These are phyloP conservation scores for Wakefieldia striispora DNA, from an alignment of 768 basidiomycete genomes.

Conservation along the genomic window DNA sequence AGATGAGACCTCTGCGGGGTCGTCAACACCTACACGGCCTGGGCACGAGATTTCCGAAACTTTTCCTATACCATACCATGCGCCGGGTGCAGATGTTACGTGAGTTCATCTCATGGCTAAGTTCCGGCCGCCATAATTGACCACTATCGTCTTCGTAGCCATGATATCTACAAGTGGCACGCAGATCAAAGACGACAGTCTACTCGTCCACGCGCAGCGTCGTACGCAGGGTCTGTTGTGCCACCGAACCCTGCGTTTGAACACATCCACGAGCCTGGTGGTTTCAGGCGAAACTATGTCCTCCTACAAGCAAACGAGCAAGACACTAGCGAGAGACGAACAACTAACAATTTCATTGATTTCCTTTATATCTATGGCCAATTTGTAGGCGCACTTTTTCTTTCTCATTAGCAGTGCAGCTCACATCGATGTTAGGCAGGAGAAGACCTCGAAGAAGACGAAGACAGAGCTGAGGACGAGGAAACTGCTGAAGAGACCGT, in stretches of 20 bases:
- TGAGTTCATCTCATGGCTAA: slow-evolving; percentile 43
- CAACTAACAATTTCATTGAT: slow-evolving; percentile 86
- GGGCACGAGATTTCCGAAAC: slow-evolving; percentile 55
- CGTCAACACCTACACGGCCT: slow-evolving; percentile 27
- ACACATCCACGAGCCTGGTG: slow-evolving; percentile 94
- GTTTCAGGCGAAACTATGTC: slow-evolving; percentile 89
- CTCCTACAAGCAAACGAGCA: slow-evolving; percentile 68
- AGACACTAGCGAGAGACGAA: slow-evolving; percentile 55
- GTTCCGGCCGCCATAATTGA: slow-evolving; percentile 14
- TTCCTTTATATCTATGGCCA: slow-evolving; percentile 95
- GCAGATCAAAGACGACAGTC: slow-evolving; percentile 63
- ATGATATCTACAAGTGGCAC: slow-evolving; percentile 96
- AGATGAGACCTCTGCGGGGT: slow-evolving; percentile 21
- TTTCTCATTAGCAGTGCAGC: background rate
- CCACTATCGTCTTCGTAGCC: slow-evolving; percentile 41
- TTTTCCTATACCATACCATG: slow-evolving; percentile 87
- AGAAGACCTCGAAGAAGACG: slow-evolving; percentile 88
- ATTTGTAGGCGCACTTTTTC: slow-evolving; percentile 61
- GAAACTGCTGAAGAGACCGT: slow-evolving; percentile 38
- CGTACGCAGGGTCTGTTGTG: slow-evolving; percentile 55
- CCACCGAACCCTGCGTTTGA: slow-evolving; percentile 76
- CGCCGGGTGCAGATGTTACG: slow-evolving; percentile 90
- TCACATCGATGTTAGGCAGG: slow-evolving; percentile 59
- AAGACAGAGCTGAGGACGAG: slow-evolving; percentile 59
- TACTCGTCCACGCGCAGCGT: slow-evolving; percentile 64